phyloP scores from a whole-genome alignment of 2,329 filamentous ascomycete genomes.

The Incumbomyces lentus region DNA sequence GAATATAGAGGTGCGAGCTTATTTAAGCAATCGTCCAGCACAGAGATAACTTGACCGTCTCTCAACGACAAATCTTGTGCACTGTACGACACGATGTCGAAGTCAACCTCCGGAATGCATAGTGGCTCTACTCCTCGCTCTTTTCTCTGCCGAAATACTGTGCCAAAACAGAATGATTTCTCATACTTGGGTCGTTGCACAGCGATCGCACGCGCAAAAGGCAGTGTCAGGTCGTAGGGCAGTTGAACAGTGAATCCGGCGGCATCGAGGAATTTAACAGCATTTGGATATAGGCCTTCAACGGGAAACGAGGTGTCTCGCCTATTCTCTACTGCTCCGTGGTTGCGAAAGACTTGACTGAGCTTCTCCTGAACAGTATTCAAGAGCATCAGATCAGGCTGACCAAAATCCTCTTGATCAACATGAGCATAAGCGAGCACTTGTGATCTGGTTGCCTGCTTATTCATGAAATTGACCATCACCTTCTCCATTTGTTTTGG shows the following conservation, averaged over 20 bases:
- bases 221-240: slow-evolving; percentile 86
- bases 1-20: slow-evolving; percentile 66
- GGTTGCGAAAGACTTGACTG: slow-evolving; percentile 68
- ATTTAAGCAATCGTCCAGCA: slow-evolving; percentile 79
- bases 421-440: slow-evolving; percentile 42
- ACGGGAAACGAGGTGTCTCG: slow-evolving; percentile 70
- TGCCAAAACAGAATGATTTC: slow-evolving; percentile 77
- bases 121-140: slow-evolving; percentile 69
- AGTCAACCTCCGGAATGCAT: slow-evolving; percentile 82
- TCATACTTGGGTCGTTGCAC: slow-evolving; percentile 48
- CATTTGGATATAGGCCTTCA: slow-evolving; percentile 63
- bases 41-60: slow-evolving; percentile 88
- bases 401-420: slow-evolving; percentile 21
- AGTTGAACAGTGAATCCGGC: slow-evolving; percentile 75
- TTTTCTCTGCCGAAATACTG: slow-evolving; percentile 65
- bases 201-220: slow-evolving; percentile 75
- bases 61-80: slow-evolving; percentile 74
- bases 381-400: slow-evolving; percentile 35
- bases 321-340: slow-evolving; percentile 75
- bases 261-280: slow-evolving; percentile 69
- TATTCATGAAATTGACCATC: slow-evolving; percentile 66
- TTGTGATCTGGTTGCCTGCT: slow-evolving; percentile 67
- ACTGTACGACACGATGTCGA: slow-evolving; percentile 83
- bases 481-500: slow-evolving; percentile 79
- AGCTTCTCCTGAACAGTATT: slow-evolving; percentile 65